Evolutionary conservation across 2,329 filamentous ascomycete species (phyloP).

Genomic region (Aspergillus spinulosporus): DNA sequence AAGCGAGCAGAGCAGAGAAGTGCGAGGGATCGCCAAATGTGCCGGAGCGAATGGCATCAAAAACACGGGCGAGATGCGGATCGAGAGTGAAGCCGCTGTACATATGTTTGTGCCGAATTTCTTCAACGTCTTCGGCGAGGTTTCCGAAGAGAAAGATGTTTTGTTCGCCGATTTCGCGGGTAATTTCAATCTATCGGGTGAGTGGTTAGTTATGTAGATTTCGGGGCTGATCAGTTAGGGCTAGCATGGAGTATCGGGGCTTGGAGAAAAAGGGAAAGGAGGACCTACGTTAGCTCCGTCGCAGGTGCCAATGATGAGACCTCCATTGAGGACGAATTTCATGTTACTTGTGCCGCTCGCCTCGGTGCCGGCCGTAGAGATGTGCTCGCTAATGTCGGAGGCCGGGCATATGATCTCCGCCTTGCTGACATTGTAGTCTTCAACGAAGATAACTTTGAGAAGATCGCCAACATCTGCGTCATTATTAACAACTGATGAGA

Average conservation of each 20-base stretch:
- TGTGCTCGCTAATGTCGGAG: conserved; percentile 96
- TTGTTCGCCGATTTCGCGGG: conserved; percentile 90
- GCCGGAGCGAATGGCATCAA: conserved; percentile 74
- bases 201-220: conserved; percentile 5
- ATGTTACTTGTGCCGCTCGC: conserved; percentile 91
- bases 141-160: conserved; percentile 99
- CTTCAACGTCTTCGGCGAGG: conserved; percentile 92
- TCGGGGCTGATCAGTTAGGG: not conserved
- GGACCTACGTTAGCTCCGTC: conserved; percentile 88
- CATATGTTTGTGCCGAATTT: conserved; percentile 84
- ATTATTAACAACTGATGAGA: conserved; percentile 86
- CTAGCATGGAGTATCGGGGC: not conserved
- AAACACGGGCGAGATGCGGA: conserved; percentile 74
- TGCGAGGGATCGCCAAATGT: conserved; percentile 76
- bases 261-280: not conserved
- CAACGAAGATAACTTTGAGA: conserved; percentile 94
- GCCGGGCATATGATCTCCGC: conserved; percentile 94
- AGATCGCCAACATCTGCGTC: conserved; percentile 89
- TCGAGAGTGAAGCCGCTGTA: conserved; percentile 81
- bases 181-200: conserved; percentile 77
- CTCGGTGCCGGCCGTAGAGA: conserved; percentile 95
- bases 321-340: conserved; percentile 98
- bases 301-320: conserved; percentile 95
- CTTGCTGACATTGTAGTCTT: conserved; percentile 99
- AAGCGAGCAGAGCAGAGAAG: conserved; percentile 80